A percentile compares a stretch with the other conserved stretches of the same genome.
These are phyloP conservation scores for Saccharomycopsis guyanensis DNA, from an alignment of 805 yeast species.

Conservation along the genomic window DNA sequence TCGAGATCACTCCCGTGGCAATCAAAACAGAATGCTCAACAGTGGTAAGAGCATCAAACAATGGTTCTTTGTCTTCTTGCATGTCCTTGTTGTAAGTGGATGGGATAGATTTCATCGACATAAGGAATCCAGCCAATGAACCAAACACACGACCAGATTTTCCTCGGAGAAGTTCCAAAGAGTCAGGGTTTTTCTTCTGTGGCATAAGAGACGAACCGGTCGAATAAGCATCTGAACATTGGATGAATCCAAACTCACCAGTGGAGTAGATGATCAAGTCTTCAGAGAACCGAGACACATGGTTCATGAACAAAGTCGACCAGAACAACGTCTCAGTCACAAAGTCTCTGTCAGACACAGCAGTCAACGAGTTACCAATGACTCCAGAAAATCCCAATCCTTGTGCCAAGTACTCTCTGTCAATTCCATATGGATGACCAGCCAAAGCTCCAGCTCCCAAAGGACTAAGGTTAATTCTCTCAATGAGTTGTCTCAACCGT, in stretches of 20 bases:
- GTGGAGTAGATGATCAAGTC: slow-evolving; percentile 94
- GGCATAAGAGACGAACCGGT: slow-evolving; percentile 99
- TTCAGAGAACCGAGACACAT: slow-evolving; percentile 87
- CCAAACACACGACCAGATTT: slow-evolving; percentile 97
- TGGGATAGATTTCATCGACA: slow-evolving; percentile 95
- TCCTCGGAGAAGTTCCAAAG: slow-evolving; percentile 90
- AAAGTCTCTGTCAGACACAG: slow-evolving; percentile 96
- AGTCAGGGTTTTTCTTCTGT: slow-evolving; percentile 97
- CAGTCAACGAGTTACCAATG: slow-evolving; percentile 94
- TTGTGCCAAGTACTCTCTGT: slow-evolving; percentile 79
- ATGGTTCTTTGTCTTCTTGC: slow-evolving; percentile 99
- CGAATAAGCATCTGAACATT: slow-evolving; percentile 94
- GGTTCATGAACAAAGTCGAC: slow-evolving; percentile 93
- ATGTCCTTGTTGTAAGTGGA: slow-evolving; percentile 96
- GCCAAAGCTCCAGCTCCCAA: slow-evolving; percentile 97
- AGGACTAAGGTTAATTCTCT: slow-evolving; percentile 82
- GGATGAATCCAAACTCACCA: slow-evolving; percentile 93
- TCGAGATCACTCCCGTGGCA: slow-evolving; percentile 94
- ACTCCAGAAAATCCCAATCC: slow-evolving; percentile 76
- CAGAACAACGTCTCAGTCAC: slow-evolving; percentile 94
- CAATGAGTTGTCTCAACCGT: slow-evolving; percentile 72
- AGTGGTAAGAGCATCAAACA: slow-evolving; percentile 82
- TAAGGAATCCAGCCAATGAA: slow-evolving; percentile 87
- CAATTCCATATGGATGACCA: slow-evolving; percentile 99
- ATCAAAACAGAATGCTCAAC: slow-evolving; percentile 90